Evolutionary conservation across 495 filamentous ascomycete species (phyloP), one percentile per base, ranked within the genome.

Genomic region (Tuber brumale): DNA sequence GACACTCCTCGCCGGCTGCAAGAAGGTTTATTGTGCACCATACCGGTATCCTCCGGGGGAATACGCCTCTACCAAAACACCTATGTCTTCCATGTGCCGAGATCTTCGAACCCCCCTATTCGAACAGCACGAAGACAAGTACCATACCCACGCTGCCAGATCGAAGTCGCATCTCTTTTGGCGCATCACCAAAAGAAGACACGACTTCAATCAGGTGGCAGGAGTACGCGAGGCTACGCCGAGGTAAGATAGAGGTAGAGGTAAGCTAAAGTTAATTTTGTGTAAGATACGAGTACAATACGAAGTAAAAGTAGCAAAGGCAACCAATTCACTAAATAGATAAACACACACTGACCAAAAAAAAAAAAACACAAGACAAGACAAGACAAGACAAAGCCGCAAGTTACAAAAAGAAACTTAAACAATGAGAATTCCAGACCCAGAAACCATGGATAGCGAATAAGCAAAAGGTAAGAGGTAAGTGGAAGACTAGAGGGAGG

Each of bases 221-320:
- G 8, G n/a, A n/a, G n/a, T 27, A n/a, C 48, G 21, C 10, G 37
- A 42, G 41, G 37, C 3, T 4, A 42, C 2, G 7, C 37, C 7
- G 9, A 57, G 23, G 23, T n/a, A 57, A 8, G 48, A 12, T 35
- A 61, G 14, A 27, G n/a, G n/a, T 31, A 35, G 14, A 18, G 23
- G 51, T 14, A 14, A 57, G 51, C n/a, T 57, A 57, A 57, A 57
- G 51, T 57, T 57, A 57, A 57, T 57, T 57, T 57, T 57, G 51
- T 57, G 51, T 57, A 57, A 57, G n/a, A 57, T 57, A 57, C 51
- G 51, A 57, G 51, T 57, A 57, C 51, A 57, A 57, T 57, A 27
- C 51, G 23, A 57, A 57, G 51, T 57, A 66, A 66, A 66, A 66
- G 57, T 18, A 66, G 18, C 57, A 66, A 66, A 27, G 27, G 16